phyloP scores from a whole-genome alignment of 108 stramenopile species.

The Pseudonitzschia multiseries region DNA sequence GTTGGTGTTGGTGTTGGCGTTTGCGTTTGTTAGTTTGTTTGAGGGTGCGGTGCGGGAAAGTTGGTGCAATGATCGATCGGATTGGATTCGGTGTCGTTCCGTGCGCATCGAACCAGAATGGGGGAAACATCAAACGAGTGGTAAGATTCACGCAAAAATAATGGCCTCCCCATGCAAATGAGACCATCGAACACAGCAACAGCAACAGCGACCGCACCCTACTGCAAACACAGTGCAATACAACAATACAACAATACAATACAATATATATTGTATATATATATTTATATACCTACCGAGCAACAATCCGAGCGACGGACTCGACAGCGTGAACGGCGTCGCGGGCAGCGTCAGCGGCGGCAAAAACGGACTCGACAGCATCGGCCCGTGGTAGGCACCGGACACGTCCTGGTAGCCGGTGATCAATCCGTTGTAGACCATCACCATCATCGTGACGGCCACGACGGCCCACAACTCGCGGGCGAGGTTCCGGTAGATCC shows the following conservation, averaged over 20 bases:
- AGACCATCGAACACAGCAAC: too few species aligned
- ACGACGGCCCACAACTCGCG: constrained; percentile 50
- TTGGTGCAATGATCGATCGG: too few species aligned
- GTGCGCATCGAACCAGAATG: too few species aligned
- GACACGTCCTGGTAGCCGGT: constrained; percentile 62
- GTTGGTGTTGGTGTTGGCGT: background rate
- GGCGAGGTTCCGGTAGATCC: constrained; percentile 61
- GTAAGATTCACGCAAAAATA: too few species aligned
- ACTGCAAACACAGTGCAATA: background rate
- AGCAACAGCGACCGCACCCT: too few species aligned
- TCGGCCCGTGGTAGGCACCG: constrained; percentile 47
- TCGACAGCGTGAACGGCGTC: constrained; percentile 61
- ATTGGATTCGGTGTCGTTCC: too few species aligned
- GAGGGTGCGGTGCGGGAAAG: too few species aligned
- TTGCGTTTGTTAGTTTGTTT: too few species aligned
- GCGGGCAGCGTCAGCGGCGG: constrained; percentile 54
- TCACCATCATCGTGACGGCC: constrained; percentile 49
- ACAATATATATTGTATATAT: background rate
- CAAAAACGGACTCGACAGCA: constrained; percentile 28
- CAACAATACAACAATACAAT: background rate
- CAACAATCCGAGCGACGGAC: constrained; percentile 68
- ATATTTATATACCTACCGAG: constrained; percentile 46
- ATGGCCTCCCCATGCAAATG: too few species aligned
- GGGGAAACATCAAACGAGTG: too few species aligned
- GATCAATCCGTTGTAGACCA: constrained; percentile 49